These are phyloP conservation scores for Lactarius akahatsu DNA, from an alignment of 768 basidiomycete species.

Conservation along the genomic window DNA sequence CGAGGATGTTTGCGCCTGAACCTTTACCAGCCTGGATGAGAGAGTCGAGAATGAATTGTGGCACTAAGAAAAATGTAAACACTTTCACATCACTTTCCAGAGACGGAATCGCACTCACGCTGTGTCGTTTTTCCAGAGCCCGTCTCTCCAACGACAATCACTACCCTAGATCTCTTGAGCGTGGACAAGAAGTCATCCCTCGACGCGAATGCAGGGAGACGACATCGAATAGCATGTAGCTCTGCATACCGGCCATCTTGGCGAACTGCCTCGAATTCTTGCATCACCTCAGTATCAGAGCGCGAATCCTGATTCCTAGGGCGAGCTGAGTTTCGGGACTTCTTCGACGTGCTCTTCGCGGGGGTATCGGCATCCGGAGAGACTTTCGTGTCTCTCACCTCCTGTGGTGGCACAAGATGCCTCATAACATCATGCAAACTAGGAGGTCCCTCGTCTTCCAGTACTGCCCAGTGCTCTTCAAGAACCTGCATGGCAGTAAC, in stretches of 20 bases:
- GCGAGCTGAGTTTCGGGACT: slow-evolving; percentile 32
- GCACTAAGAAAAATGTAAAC: slow-evolving; percentile 47
- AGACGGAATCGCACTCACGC: slow-evolving; percentile 41
- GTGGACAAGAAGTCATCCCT: slow-evolving; percentile 59
- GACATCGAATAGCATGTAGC: slow-evolving; percentile 55
- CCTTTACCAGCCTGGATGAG: slow-evolving; percentile 64
- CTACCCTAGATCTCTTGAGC: slow-evolving; percentile 59
- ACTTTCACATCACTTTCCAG: background rate
- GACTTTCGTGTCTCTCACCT: background rate
- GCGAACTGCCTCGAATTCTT: slow-evolving; percentile 50
- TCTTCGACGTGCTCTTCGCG: background rate
- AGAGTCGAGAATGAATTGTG: slow-evolving; percentile 87
- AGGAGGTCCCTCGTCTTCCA: slow-evolving; percentile 73
- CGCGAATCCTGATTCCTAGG: slow-evolving; percentile 42
- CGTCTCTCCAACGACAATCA: slow-evolving; percentile 90
- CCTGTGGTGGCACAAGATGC: slow-evolving; percentile 48
- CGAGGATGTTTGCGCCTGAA: slow-evolving; percentile 67
- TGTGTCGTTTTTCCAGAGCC: slow-evolving; percentile 94
- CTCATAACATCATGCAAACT: slow-evolving; percentile 66
- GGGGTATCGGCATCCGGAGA: background rate
- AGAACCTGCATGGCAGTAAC: slow-evolving; percentile 68
- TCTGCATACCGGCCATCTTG: slow-evolving; percentile 49
- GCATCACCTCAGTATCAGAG: slow-evolving; percentile 48
- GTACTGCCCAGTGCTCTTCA: slow-evolving; percentile 64
- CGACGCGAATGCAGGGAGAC: slow-evolving; percentile 75